Base-by-base conservation (phyloP, 768 basidiomycete species). In the Auriscalpium orientale region DNA sequence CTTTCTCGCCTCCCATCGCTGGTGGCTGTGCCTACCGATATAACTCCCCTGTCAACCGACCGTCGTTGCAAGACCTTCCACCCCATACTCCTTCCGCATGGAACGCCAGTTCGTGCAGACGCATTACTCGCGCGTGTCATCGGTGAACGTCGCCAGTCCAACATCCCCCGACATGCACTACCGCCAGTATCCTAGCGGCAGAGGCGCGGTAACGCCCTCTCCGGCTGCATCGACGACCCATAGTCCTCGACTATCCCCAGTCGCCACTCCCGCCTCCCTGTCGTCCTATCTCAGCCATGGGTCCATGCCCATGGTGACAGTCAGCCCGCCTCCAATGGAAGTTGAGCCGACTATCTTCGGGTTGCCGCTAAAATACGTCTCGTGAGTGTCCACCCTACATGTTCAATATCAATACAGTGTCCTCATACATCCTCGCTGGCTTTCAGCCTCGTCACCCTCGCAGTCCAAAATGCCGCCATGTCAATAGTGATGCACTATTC, bases 401-500 rank as follows among this genome's bases (percentile, higher is more conserved):
- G 28, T 16, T 20, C 28, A 20, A 40, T 46, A 46, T 18, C 28
- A 2, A 28, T 28, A 28, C 28, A 28, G 28, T 7, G 28, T 28
- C 4, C 28, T 28, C 15, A n/a, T 10, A 56, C 46, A 56, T 38
- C 46, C 57, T 51, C 43, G 55, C 53, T 45, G 49, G 47, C 38
- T 37, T 12, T 56, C 63, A 89, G 88, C 13, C 77, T 91, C 56
- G 82, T 93, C 60, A 91, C 89, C 16, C 82, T 95, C 50, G 92
- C 92, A 5, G 86, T 95, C 3, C 95, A 99, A 75, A 98, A 98
- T 72, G 92, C 92, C 34, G 84, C 91, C 10, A 76, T 99, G 49
- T 94, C 94, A 53, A 93, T 99, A 66, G 91, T 98, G 61, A 95
- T 99, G 91, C 94, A 98, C 76, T 91, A 98, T 72, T 98, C 97